phyloP scores from a whole-genome alignment of 495 filamentous ascomycete genomes.

The Aspergillus indologenus region DNA sequence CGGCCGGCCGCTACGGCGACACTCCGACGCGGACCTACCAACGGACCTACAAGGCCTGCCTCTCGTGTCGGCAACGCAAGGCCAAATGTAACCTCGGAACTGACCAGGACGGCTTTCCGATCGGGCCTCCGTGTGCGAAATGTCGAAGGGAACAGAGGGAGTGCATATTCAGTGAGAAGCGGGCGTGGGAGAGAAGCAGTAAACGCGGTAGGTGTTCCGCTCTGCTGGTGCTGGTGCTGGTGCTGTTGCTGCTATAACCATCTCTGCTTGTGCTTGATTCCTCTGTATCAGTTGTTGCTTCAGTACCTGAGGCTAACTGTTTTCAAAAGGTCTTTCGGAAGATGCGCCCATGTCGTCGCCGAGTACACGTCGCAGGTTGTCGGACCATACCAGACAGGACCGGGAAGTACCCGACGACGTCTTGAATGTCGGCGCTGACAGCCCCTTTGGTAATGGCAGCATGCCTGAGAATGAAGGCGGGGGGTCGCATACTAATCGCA shows the following conservation, averaged over 20 bases:
- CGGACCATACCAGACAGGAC: constrained; percentile 1
- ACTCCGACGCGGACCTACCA: constrained; percentile 39
- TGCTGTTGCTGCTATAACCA: background rate
- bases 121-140: constrained; percentile 88
- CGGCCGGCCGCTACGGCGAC: constrained; percentile 23
- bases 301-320: background rate
- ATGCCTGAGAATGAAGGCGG: constrained; percentile 1
- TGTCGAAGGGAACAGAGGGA: constrained; percentile 88
- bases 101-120: constrained; percentile 73
- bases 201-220: constrained; percentile 36
- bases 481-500: constrained; percentile 2
- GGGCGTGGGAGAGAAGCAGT: constrained; percentile 44
- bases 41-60: constrained; percentile 50
- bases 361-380: constrained; percentile 9
- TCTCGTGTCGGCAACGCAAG: constrained; percentile 47
- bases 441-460: constrained; percentile 2
- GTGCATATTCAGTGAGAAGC: constrained; percentile 88
- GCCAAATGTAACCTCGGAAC: constrained; percentile 46
- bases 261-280: background rate
- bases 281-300: background rate
- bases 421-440: background rate
- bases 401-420: constrained; percentile 10
- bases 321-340: constrained; percentile 7
- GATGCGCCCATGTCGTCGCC: constrained; percentile 2
- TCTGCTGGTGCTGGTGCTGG: background rate